Base-by-base conservation (phyloP, 441 rosid species). In the Bruguiera hainesii region DNA sequence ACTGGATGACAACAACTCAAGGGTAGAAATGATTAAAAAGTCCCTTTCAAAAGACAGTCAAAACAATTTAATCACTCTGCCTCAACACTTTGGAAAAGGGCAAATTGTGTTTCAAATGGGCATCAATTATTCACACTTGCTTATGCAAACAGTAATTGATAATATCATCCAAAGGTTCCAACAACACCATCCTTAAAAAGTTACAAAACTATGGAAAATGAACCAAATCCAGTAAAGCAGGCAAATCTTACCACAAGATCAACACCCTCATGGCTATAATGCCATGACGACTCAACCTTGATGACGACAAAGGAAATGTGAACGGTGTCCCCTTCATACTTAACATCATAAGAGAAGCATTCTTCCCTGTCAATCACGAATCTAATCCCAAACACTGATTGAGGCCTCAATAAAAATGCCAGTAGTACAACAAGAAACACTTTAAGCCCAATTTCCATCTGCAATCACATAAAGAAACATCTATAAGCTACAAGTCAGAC, bases 341-440 rank as follows among this genome's bases (percentile, higher is more conserved):
- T 76, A 64, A 87, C 88, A 76, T 89, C 79, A 67, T 85, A 81
- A 63, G 90, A 81, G 80, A 87, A 79, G 60, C 96, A 89, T 64
- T 89, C 96, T 73, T 87, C 96, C 68, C 85, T 81, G 42, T 89
- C 89, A 13, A 89, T 80, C 70, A 85, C 85, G 9, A 89, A 85
- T 80, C 93, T 83, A 69, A 87, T 84, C 48, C 85, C 96, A 10
- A 60, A 66, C 56, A 72, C 87, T 0, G 67, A 74, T 65, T 65
- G 71, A 1, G 71, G 76, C 61, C 63, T 71, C 23, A 29, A 79
- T 13, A 81, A 15, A 53, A 87, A 19, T 6, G 72, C 86, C 79
- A 85, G 55, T 31, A 84, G 59, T 46, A 71, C 53, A 7, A 72
- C 69, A 71, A 70, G 48, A 48, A 60, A 68, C 68, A 51, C 70